A percentile compares a stretch with the other conserved stretches of the same genome.
Evolutionary conservation across 768 basidiomycete species (phyloP).

Genomic region (Mycena indigotica): DNA sequence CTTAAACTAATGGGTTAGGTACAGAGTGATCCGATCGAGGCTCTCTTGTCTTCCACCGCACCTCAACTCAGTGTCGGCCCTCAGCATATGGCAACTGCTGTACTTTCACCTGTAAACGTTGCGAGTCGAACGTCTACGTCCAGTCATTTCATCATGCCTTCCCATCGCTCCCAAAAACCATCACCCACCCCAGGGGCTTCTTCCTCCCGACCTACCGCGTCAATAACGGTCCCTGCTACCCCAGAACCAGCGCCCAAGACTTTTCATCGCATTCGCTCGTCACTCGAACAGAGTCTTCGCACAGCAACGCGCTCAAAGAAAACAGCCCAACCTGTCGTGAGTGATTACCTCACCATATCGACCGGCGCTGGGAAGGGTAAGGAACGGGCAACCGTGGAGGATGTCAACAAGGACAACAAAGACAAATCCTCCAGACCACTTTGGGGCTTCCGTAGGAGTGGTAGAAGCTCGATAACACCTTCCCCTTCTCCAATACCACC

Average conservation of each 20-base stretch:
- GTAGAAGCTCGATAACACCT: constrained; percentile 42
- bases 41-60: constrained; percentile 14
- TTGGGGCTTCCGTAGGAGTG: constrained; percentile 46
- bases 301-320: constrained; percentile 64
- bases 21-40: constrained; percentile 16
- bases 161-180: constrained; percentile 13
- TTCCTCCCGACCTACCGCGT: constrained; percentile 41
- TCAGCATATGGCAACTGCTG: constrained; percentile 21
- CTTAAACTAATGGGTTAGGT: background rate
- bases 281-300: constrained; percentile 67
- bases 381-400: constrained; percentile 49
- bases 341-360: constrained; percentile 49
- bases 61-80: background rate
- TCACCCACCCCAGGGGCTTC: constrained; percentile 30
- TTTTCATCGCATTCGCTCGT: constrained; percentile 66
- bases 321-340: constrained; percentile 34
- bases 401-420: constrained; percentile 41
- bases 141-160: constrained; percentile 23
- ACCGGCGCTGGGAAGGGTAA: constrained; percentile 42
- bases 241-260: constrained; percentile 49
- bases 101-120: constrained; percentile 22
- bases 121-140: constrained; percentile 25
- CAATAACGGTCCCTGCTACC: constrained; percentile 33
- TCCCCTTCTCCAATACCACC: constrained; percentile 44
- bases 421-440: constrained; percentile 46